Percentiles rank a stretch among this genome's conserved stretches.
phyloP scores from a whole-genome alignment of 176 grass and related monocot genomes.

The Neostapfia colusana region DNA sequence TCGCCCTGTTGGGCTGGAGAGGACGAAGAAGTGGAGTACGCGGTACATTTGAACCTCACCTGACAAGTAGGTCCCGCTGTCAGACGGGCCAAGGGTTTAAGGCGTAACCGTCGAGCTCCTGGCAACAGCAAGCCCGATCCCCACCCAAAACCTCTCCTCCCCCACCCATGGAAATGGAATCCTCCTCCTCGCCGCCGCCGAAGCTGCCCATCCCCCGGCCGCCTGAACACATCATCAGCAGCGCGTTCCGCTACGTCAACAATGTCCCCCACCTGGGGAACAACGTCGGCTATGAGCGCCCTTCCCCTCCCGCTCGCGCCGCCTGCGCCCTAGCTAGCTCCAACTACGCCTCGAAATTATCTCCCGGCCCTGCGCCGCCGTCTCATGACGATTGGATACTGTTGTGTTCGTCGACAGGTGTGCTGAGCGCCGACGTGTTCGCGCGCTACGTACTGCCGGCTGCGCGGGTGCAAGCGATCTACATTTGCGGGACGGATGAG shows the following conservation, averaged over 20 bases:
- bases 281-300: constrained; percentile 70
- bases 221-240: constrained; percentile 76
- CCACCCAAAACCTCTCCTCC: background rate
- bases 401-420: too few species aligned
- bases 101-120: too few species aligned
- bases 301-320: background rate
- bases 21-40: background rate
- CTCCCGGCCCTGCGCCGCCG: too few species aligned
- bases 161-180: constrained; percentile 2
- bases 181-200: constrained; percentile 32
- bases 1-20: too few species aligned
- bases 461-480: too few species aligned
- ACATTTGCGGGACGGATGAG: too few species aligned
- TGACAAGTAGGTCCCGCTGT: too few species aligned
- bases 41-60: background rate
- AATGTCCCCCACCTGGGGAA: constrained; percentile 83
- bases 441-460: too few species aligned
- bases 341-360: background rate
- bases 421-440: background rate
- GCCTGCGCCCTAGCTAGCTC: background rate
- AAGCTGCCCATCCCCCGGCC: constrained; percentile 63
- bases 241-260: constrained; percentile 75
- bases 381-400: too few species aligned
- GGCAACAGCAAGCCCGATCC: too few species aligned
- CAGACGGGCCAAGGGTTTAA: too few species aligned